Conservation (phyloP, 2,329 filamentous ascomycete species). For the Xylariaceae sp. region DNA sequence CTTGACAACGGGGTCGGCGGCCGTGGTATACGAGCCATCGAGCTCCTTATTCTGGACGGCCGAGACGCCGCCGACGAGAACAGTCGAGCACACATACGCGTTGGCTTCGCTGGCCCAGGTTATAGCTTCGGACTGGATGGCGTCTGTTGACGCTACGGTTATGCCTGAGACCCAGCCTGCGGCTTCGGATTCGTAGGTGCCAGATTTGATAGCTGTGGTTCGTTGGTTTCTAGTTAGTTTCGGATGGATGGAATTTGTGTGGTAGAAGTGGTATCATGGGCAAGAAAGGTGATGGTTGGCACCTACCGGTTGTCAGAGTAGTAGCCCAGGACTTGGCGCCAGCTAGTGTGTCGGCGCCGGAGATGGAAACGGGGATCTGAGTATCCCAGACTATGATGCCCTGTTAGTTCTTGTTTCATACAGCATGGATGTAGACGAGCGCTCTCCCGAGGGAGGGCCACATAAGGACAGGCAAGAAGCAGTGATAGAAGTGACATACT, state of each 20-base stretch:
- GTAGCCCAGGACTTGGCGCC: slow-evolving; percentile 39
- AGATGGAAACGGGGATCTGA: slow-evolving; percentile 47
- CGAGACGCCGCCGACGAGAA: slow-evolving; percentile 36
- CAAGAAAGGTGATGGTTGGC: neutral
- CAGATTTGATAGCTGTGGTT: slow-evolving; percentile 33
- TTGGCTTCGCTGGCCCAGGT: slow-evolving; percentile 41
- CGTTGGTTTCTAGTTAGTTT: neutral
- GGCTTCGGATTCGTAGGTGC: slow-evolving; percentile 34
- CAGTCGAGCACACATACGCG: slow-evolving; percentile 40
- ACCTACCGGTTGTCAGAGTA: slow-evolving; percentile 30
- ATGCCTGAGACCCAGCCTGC: slow-evolving; percentile 35
- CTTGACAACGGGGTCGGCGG: slow-evolving; percentile 37
- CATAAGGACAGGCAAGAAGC: no score
- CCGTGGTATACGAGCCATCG: slow-evolving; percentile 37
- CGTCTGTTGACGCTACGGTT: slow-evolving; percentile 29
- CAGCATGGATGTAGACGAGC: no score
- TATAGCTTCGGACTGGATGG: slow-evolving; percentile 28
- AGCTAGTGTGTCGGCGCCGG: slow-evolving; percentile 33
- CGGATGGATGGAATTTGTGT: neutral
- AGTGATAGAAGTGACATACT: slow-evolving; percentile 10
- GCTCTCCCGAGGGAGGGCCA: no score
- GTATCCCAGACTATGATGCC: slow-evolving; percentile 50
- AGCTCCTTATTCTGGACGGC: slow-evolving; percentile 39
- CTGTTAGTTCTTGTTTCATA: neutral
- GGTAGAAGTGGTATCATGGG: neutral